These are phyloP conservation scores for Euphorbia lathyris DNA, from an alignment of 345 rosid genomes.

Conservation along the genomic window DNA sequence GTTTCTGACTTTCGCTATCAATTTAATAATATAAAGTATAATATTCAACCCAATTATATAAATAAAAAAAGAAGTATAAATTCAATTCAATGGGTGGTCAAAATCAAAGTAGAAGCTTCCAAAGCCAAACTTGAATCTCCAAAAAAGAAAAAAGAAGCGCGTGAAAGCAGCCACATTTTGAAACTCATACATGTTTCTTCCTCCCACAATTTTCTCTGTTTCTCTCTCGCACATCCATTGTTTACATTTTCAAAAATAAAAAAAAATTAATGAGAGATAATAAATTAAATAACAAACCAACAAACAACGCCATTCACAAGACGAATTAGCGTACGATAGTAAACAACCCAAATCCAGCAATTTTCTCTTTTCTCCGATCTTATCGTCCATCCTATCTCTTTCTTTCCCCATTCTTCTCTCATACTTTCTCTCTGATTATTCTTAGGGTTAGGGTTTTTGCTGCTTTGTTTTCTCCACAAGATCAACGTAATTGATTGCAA, in stretches of 20 bases:
- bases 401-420: background rate
- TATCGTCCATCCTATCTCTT: background rate
- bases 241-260: background rate
- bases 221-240: constrained; percentile 7
- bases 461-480: background rate
- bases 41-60: background rate
- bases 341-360: background rate
- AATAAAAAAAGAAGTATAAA: background rate
- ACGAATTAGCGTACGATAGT: background rate
- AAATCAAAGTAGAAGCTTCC: background rate
- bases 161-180: constrained; percentile 2
- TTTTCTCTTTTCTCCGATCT: background rate
- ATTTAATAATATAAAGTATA: too few species aligned
- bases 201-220: background rate
- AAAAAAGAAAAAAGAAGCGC: background rate
- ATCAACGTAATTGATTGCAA: background rate
- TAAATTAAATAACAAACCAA: background rate
- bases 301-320: background rate
- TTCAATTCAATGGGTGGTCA: background rate
- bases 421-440: background rate
- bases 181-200: background rate
- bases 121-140: background rate
- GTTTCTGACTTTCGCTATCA: too few species aligned
- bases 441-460: constrained; percentile 1
- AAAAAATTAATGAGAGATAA: background rate